A percentile compares a stretch with the other conserved stretches of the same genome.
Conservation (phyloP, 768 basidiomycete species). For the Cyclocybe aegerita region DNA sequence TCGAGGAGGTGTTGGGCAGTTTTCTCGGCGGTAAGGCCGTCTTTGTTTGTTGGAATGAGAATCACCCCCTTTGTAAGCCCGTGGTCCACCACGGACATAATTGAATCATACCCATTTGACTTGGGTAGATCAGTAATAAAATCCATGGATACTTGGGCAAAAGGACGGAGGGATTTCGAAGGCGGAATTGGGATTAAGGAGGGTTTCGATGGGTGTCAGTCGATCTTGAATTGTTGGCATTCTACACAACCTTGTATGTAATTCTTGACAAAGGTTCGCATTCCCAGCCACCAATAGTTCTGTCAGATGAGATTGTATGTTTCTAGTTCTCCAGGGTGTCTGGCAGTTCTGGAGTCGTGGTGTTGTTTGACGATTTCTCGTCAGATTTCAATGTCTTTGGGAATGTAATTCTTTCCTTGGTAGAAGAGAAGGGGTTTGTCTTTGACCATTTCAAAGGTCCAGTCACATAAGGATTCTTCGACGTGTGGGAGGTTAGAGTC, state of each 20-base stretch:
- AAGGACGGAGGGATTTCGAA: slow-evolving; percentile 4
- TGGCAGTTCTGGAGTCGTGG: slow-evolving; percentile 6
- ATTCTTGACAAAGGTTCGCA: slow-evolving; percentile 11
- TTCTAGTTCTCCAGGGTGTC: slow-evolving; percentile 10
- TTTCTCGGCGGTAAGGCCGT: too few relatives aligned
- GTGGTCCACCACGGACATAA: slow-evolving; percentile 25
- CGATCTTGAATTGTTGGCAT: slow-evolving; percentile 21
- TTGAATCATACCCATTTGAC: slow-evolving; percentile 13
- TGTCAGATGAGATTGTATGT: slow-evolving; percentile 3
- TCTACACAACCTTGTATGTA: slow-evolving; percentile 19
- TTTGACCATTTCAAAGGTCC: neutral
- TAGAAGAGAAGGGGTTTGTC: slow-evolving; percentile 3
- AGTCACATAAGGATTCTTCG: neutral
- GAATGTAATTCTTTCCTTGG: slow-evolving; percentile 2
- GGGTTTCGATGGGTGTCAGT: slow-evolving; percentile 9
- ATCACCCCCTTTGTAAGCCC: slow-evolving; percentile 26
- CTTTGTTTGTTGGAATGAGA: too few relatives aligned
- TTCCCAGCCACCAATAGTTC: slow-evolving; percentile 22
- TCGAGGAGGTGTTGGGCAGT: neutral
- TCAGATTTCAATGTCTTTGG: neutral
- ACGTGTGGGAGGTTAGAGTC: too few relatives aligned
- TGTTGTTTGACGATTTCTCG: neutral
- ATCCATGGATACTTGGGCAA: slow-evolving; percentile 14
- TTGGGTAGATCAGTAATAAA: slow-evolving; percentile 18
- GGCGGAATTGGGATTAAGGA: slow-evolving; percentile 7